Evolutionary conservation across 805 yeast species (phyloP).

Genomic region (Metschnikowia lunata): DNA sequence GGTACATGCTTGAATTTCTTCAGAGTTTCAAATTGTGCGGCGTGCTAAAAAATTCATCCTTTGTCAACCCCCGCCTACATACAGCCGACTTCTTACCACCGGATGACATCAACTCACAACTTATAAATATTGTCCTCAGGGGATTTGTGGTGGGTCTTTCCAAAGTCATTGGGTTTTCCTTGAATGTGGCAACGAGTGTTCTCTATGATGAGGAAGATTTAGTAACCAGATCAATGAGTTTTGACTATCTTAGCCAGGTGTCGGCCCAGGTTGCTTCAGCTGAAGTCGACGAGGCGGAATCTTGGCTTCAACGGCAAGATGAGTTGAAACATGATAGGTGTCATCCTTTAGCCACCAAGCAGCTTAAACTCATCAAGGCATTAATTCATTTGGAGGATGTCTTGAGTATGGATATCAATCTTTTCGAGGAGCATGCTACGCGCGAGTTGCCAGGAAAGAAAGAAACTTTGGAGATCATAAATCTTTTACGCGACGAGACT

Average conservation of each 20-base stretch:
- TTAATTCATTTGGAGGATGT: constrained; percentile 19
- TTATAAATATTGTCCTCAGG: constrained; percentile 50
- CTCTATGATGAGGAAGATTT: constrained; percentile 74
- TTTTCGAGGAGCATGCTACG: constrained; percentile 3
- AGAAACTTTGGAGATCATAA: not conserved
- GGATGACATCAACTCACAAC: constrained; percentile 8
- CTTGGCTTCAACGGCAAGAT: constrained; percentile 24
- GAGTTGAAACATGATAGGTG: constrained; percentile 9
- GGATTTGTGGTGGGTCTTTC: constrained; percentile 50
- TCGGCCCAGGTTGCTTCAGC: constrained; percentile 19
- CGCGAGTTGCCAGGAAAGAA: constrained; percentile 2
- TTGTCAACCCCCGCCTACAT: constrained; percentile 11
- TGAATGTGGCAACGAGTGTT: constrained; percentile 51
- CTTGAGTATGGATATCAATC: constrained; percentile 2
- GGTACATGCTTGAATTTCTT: constrained; percentile 62
- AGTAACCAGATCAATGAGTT: constrained; percentile 57
- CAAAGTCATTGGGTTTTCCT: constrained; percentile 47
- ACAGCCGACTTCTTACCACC: constrained; percentile 1
- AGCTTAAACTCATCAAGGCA: constrained; percentile 24
- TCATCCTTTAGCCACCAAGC: constrained; percentile 14
- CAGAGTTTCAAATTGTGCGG: constrained; percentile 28
- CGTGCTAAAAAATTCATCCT: constrained; percentile 8
- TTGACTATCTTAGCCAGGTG: constrained; percentile 29
- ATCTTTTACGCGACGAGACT: not conserved
- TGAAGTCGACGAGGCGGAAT: constrained; percentile 31